phyloP scores from a whole-genome alignment of 306 rosid genomes.

The Ziziphus jujuba region DNA sequence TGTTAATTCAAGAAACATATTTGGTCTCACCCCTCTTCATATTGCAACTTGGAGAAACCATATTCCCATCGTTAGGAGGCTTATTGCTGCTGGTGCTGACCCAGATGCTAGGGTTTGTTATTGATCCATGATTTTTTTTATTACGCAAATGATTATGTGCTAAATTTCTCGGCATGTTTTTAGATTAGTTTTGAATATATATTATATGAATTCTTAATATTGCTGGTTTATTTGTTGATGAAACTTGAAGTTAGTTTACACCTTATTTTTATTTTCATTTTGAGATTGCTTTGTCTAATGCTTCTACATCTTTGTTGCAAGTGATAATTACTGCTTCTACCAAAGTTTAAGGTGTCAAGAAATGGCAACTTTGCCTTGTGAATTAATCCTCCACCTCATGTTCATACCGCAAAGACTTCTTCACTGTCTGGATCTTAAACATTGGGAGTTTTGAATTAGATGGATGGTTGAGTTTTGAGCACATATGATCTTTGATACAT shows the following conservation, averaged over 20 bases:
- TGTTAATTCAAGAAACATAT: slow-evolving; percentile 66
- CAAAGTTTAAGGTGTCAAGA: not conserved
- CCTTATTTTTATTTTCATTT: too few relatives aligned
- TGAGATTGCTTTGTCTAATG: not conserved
- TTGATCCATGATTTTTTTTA: not conserved
- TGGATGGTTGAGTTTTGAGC: too few relatives aligned
- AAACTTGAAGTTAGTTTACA: too few relatives aligned
- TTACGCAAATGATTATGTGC: not conserved
- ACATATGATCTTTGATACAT: too few relatives aligned
- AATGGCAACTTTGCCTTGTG: not conserved
- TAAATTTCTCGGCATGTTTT: not conserved
- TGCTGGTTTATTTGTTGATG: too few relatives aligned
- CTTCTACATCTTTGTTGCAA: not conserved
- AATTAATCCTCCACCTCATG: not conserved
- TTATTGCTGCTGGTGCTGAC: slow-evolving; percentile 91
- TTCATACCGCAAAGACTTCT: not conserved
- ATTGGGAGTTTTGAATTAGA: too few relatives aligned
- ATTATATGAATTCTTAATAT: too few relatives aligned
- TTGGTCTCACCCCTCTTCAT: slow-evolving; percentile 89
- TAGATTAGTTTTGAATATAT: not conserved
- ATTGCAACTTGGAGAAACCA: slow-evolving; percentile 95
- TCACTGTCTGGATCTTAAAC: not conserved
- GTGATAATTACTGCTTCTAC: not conserved
- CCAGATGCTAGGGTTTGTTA: slow-evolving; percentile 85
- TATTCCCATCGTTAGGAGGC: slow-evolving; percentile 81